Evolutionary conservation across 768 basidiomycete species (phyloP).

Genomic region (Leccinellum rugosiceps): DNA sequence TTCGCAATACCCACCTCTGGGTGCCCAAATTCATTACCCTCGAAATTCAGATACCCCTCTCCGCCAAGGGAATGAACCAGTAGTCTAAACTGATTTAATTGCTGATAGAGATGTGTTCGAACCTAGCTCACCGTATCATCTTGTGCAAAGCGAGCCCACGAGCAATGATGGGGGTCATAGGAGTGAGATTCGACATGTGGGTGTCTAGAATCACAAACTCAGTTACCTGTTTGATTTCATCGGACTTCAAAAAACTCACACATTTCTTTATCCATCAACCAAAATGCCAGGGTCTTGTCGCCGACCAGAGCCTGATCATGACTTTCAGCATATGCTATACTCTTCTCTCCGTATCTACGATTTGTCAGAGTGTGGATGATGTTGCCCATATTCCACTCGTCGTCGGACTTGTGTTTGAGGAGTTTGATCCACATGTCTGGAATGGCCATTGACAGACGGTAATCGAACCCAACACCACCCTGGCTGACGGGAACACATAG

Average conservation of each 20-base stretch:
- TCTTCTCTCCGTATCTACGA: slow-evolving; percentile 84
- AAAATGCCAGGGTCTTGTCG: slow-evolving; percentile 98
- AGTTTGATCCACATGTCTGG: slow-evolving; percentile 99
- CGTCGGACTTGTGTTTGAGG: slow-evolving; percentile 86
- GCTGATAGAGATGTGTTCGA: background rate
- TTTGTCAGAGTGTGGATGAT: slow-evolving; percentile 91
- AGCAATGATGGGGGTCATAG: slow-evolving; percentile 80
- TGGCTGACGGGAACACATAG: slow-evolving; percentile 73
- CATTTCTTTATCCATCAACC: slow-evolving; percentile 99
- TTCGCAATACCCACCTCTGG: slow-evolving; percentile 63
- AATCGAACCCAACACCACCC: slow-evolving; percentile 97
- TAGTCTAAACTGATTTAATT: slow-evolving; percentile 46
- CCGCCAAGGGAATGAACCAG: slow-evolving; percentile 92
- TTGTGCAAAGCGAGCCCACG: slow-evolving; percentile 94
- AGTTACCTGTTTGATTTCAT: background rate
- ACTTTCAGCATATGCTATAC: slow-evolving; percentile 90
- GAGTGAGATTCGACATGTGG: slow-evolving; percentile 86
- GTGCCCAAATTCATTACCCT: slow-evolving; percentile 98
- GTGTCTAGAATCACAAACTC: slow-evolving; percentile 54
- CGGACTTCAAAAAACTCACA: slow-evolving; percentile 52
- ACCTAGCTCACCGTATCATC: slow-evolving; percentile 77
- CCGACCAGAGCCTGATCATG: slow-evolving; percentile 99
- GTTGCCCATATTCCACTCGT: slow-evolving; percentile 83
- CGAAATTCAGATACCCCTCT: slow-evolving; percentile 97
- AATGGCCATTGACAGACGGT: slow-evolving; percentile 96